These are phyloP conservation scores for Penicillium paradoxum DNA, from an alignment of 495 filamentous ascomycete genomes.

Conservation along the genomic window DNA sequence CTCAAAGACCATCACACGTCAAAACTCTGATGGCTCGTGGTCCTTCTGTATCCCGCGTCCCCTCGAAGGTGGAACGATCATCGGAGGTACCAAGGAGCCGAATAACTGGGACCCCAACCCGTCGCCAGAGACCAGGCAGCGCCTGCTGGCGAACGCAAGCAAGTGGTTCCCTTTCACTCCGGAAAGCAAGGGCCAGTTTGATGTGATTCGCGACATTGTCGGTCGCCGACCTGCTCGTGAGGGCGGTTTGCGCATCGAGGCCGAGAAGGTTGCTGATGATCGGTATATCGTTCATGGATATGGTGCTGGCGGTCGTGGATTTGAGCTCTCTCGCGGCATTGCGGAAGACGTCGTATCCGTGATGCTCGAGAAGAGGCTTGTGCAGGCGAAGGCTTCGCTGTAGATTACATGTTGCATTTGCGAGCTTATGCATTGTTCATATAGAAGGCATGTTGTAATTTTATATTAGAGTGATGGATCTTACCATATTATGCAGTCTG, in stretches of 20 bases:
- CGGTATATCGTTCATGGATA: slow-evolving; percentile 55
- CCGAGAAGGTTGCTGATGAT: slow-evolving; percentile 26
- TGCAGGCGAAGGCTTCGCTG: slow-evolving; percentile 25
- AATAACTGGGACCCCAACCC: slow-evolving; percentile 51
- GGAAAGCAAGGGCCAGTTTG: slow-evolving; percentile 35
- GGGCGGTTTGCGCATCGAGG: slow-evolving; percentile 41
- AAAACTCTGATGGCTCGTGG: slow-evolving; percentile 56
- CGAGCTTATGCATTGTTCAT: background rate
- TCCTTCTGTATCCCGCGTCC: slow-evolving; percentile 57
- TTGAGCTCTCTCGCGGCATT: slow-evolving; percentile 40
- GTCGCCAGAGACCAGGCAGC: slow-evolving; percentile 39
- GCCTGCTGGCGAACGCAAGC: slow-evolving; percentile 40
- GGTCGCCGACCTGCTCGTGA: slow-evolving; percentile 41
- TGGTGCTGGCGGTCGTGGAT: slow-evolving; percentile 58
- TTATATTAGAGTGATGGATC: background rate
- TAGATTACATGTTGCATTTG: slow-evolving; percentile 7
- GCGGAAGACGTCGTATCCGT: slow-evolving; percentile 34
- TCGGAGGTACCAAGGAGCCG: slow-evolving; percentile 60
- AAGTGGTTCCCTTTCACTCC: slow-evolving; percentile 43
- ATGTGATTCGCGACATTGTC: slow-evolving; percentile 45
- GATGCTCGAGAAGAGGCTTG: slow-evolving; percentile 28
- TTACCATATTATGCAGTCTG: background rate
- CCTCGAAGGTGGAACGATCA: slow-evolving; percentile 55
- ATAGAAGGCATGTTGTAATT: background rate
- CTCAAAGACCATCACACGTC: slow-evolving; percentile 52